Base-by-base conservation (phyloP, 2,329 filamentous ascomycete species). In the Pyricularia sp. region DNA sequence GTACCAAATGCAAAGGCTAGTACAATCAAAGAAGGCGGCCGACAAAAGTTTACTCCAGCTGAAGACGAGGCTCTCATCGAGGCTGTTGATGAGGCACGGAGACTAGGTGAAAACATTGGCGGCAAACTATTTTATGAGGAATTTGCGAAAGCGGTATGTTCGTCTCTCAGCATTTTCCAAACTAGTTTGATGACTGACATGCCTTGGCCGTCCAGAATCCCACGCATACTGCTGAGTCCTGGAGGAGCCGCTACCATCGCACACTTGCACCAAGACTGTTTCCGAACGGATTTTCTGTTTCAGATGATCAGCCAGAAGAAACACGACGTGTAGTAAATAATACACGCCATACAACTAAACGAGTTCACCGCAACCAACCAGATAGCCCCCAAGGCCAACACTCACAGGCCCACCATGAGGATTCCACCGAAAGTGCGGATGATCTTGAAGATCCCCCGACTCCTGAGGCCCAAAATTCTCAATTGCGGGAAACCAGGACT, bases 51-150 rank as follows among this genome's bases (percentile, higher is more conserved):
- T 68, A 80, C 77, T 2, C 1, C 69, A 4, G 74, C 76, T 6
- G 79, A 81, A 65, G 79, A 81, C 69, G 28, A 74, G 2, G 69
- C 77, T 2, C 69, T 81, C 12, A 64, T 77, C 2, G 28, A 72
- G 0, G 75, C 73, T 71, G 64, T 79, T 9, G 69, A 66, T 25
- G 68, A 72, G 70, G 72, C 70, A 23, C 69, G 70, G 20, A 66
- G 65, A 4, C 30, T 66, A 17, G 68, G 71, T 0, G 68, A 65
- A 7, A 10, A 20, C 1, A 36, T 73, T 31, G 33, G 61, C 0
- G 78, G 77, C 20, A 77, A 75, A 66, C 67, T 70, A 11, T 74
- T 79, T 17, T 82, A 78, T 71, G 66, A 75, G 59, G 70, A 75
- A 0, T 72, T 81, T 2, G 79, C 75, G 1, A 68, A 70, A 31